Base-by-base conservation (phyloP, 2,329 filamentous ascomycete species). In the Colletotrichum neosansevieriae region DNA sequence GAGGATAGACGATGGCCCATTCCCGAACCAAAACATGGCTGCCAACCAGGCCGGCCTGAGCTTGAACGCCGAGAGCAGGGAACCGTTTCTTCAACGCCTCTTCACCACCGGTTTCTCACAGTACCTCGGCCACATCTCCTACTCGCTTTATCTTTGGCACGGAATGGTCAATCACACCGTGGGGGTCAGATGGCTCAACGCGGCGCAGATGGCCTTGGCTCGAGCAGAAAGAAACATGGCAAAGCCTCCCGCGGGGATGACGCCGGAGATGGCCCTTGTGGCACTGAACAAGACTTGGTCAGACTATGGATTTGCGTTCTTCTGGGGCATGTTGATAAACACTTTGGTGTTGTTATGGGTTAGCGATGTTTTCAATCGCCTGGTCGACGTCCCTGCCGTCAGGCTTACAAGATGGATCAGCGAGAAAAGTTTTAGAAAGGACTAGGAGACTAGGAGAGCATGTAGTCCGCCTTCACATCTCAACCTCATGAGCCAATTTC, bases 81-180 rank as follows among this genome's bases (percentile, higher is more conserved):
- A 83, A 81, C 9, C 74, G 74, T 2, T 76, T 72, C 9, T 84
- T 83, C 79, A 85, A 72, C 76, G 78, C 15, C 76, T 87, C 61
- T 88, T 89, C 76, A 84, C 84, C 71, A 77, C 79, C 5, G 72
- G 76, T 2, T 71, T 81, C n/a, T 79, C 87, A 2, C 86, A 88
- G 72, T 90, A 89, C 75, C 78, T 90, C 4, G 88, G 88, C 64
- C 83, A 83, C 72, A 84, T 90, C 70, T 88, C 85, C 53, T 90
- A 87, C 73, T 84, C 86, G 54, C 73, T 90, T 19, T 90, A 90
- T 74, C 81, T 90, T 12, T 84, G 89, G 79, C 88, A 90, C 74
- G 86, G 86, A 0, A 83, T 85, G 4, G 80, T 84, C 2, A 81
- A 85, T 71, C 85, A 87, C 71, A 81, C 82, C 2, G 72, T 84